phyloP scores from a whole-genome alignment of 2,329 filamentous ascomycete genomes.

The Aspergillus fischeri region DNA sequence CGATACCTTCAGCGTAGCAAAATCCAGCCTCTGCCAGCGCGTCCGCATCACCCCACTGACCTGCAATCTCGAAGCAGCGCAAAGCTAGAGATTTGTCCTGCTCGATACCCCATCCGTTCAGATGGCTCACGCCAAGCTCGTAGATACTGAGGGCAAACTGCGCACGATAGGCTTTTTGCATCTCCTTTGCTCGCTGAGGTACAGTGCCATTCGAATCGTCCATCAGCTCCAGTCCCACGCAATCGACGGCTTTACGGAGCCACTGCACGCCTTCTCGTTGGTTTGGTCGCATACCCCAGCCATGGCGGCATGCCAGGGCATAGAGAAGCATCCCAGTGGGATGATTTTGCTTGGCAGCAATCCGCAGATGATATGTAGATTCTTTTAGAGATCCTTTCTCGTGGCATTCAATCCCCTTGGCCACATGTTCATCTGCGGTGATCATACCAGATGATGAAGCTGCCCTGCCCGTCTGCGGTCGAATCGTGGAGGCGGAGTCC shows the following conservation, averaged over 20 bases:
- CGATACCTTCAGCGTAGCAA: constrained; percentile 90
- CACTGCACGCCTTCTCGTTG: constrained; percentile 85
- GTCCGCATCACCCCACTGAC: constrained; percentile 91
- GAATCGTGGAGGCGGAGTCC: constrained; percentile 61
- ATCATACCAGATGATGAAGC: constrained; percentile 25
- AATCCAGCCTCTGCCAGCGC: constrained; percentile 91
- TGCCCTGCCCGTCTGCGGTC: constrained; percentile 33
- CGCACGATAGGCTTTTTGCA: constrained; percentile 76
- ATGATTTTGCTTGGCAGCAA: constrained; percentile 79
- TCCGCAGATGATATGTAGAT: constrained; percentile 90
- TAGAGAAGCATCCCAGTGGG: constrained; percentile 96
- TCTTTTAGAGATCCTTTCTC: constrained; percentile 83
- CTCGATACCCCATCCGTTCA: constrained; percentile 97
- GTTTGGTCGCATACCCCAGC: constrained; percentile 95
- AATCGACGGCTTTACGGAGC: constrained; percentile 87
- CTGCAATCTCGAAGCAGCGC: constrained; percentile 94
- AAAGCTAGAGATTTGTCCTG: constrained; percentile 85
- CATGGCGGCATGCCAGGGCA: constrained; percentile 88
- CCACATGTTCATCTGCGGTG: constrained; percentile 74
- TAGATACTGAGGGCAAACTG: constrained; percentile 96
- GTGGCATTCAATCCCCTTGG: constrained; percentile 85
- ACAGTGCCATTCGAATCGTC: constrained; percentile 58
- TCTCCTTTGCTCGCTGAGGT: constrained; percentile 56
- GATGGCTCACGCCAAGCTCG: constrained; percentile 91
- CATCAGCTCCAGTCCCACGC: constrained; percentile 73